These are phyloP conservation scores for Tulasnella sp. DNA, from an alignment of 768 basidiomycete species.

Conservation along the genomic window DNA sequence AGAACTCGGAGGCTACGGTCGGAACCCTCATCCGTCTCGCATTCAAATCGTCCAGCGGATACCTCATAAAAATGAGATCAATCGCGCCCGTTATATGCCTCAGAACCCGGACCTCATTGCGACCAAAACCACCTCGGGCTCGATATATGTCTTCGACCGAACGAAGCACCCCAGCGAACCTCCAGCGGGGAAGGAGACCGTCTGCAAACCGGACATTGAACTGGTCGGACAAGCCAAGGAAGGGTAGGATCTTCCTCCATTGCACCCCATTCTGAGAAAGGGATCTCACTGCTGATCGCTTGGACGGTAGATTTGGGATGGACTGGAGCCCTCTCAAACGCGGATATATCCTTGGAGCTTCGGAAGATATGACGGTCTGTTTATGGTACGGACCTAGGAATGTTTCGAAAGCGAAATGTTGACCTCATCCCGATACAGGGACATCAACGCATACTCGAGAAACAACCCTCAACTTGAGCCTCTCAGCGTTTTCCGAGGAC, in stretches of 20 bases:
- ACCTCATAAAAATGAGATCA: slow-evolving; percentile 94
- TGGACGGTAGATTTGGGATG: slow-evolving; percentile 73
- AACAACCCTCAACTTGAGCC: slow-evolving; percentile 81
- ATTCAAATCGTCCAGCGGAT: slow-evolving; percentile 92
- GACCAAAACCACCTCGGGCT: slow-evolving; percentile 88
- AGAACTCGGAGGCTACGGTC: slow-evolving; percentile 89
- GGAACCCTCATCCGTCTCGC: slow-evolving; percentile 76
- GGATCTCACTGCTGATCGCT: slow-evolving; percentile 42
- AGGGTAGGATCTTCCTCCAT: slow-evolving; percentile 60
- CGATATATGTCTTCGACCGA: slow-evolving; percentile 93
- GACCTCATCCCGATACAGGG: slow-evolving; percentile 58
- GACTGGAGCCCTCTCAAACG: slow-evolving; percentile 86
- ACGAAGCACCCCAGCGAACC: slow-evolving; percentile 96
- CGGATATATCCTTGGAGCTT: slow-evolving; percentile 87
- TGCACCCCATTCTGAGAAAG: neutral
- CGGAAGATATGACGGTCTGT: slow-evolving; percentile 95
- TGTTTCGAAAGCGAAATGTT: slow-evolving; percentile 1
- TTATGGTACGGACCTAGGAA: slow-evolving; percentile 66
- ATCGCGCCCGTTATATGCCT: slow-evolving; percentile 98
- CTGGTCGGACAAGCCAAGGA: slow-evolving; percentile 90
- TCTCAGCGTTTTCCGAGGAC: slow-evolving; percentile 79
- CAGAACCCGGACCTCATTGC: slow-evolving; percentile 98
- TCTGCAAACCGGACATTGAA: slow-evolving; percentile 88
- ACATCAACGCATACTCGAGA: slow-evolving; percentile 86
- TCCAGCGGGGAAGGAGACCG: slow-evolving; percentile 64